phyloP scores from a whole-genome alignment of 768 basidiomycete genomes.

The Tulasnella calospora region DNA sequence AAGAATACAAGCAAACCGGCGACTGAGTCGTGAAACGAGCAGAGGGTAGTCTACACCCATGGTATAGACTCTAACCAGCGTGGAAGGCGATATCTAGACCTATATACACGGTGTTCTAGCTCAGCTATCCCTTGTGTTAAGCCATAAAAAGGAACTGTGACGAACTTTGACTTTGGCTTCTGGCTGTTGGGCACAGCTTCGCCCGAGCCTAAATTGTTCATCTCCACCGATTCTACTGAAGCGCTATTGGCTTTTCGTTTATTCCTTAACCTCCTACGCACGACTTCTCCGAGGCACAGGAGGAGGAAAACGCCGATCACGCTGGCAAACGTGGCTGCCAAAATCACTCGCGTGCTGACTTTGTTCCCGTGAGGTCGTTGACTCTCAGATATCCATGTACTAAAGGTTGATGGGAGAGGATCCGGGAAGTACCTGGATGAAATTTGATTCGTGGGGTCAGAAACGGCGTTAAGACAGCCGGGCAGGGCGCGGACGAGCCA shows the following conservation, averaged over 20 bases:
- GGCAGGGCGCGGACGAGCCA: background rate
- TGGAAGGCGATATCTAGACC: background rate
- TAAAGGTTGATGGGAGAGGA: background rate
- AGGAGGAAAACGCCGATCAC: background rate
- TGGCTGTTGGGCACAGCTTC: background rate
- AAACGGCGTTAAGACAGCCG: background rate
- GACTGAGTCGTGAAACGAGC: too few relatives aligned
- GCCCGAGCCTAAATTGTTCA: background rate
- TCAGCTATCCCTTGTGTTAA: background rate
- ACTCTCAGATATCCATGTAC: background rate
- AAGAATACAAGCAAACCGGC: too few relatives aligned
- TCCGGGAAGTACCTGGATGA: background rate
- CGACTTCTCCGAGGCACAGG: background rate
- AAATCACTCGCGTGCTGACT: background rate
- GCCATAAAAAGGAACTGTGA: background rate
- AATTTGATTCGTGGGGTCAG: background rate
- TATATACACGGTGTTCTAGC: background rate
- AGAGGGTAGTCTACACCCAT: too few relatives aligned
- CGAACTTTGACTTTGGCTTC: background rate
- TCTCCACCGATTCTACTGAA: background rate
- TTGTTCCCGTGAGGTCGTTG: background rate
- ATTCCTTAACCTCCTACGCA: background rate
- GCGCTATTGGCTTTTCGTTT: background rate
- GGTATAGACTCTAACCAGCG: background rate
- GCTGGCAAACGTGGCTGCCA: background rate